These are phyloP conservation scores for Akanthomyces muscarius DNA, from an alignment of 2,329 filamentous ascomycete genomes.

Conservation along the genomic window DNA sequence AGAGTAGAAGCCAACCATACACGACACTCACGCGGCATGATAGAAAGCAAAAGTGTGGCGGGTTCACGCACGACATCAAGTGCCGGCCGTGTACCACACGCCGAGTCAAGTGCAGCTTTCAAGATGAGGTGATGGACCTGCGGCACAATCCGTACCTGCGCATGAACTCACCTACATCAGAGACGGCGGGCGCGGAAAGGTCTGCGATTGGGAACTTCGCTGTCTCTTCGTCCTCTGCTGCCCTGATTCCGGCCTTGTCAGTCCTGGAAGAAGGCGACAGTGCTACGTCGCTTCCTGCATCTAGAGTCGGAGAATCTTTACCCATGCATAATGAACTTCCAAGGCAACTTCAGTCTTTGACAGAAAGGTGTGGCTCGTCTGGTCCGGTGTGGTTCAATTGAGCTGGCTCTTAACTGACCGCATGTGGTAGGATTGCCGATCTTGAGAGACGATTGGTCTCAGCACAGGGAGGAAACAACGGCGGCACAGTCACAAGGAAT, in stretches of 20 bases:
- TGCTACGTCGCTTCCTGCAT: neutral
- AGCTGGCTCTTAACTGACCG: neutral
- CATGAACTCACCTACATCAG: neutral
- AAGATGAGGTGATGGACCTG: slow-evolving; percentile 5
- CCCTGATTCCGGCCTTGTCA: neutral
- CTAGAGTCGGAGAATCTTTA: neutral
- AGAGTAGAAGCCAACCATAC: neutral
- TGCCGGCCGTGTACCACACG: neutral
- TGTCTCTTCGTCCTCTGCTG: neutral
- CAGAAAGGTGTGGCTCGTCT: neutral
- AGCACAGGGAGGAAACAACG: neutral
- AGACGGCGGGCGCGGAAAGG: neutral
- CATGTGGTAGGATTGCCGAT: neutral
- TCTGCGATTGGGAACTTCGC: neutral
- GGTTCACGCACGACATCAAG: neutral
- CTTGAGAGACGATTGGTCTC: neutral
- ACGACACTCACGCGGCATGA: no score
- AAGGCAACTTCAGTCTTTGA: neutral
- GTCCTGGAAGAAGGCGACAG: neutral
- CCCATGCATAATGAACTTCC: neutral
- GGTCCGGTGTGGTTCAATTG: neutral
- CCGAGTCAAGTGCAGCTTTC: slow-evolving; percentile 1
- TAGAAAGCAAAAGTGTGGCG: slow-evolving; percentile 5
- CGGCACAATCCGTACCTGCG: neutral
- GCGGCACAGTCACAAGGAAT: neutral